Evolutionary conservation across 2,329 filamentous ascomycete genomes (phyloP), one percentile per base, ranked within the genome.

Genomic region (Cryoendolithus antarcticus): DNA sequence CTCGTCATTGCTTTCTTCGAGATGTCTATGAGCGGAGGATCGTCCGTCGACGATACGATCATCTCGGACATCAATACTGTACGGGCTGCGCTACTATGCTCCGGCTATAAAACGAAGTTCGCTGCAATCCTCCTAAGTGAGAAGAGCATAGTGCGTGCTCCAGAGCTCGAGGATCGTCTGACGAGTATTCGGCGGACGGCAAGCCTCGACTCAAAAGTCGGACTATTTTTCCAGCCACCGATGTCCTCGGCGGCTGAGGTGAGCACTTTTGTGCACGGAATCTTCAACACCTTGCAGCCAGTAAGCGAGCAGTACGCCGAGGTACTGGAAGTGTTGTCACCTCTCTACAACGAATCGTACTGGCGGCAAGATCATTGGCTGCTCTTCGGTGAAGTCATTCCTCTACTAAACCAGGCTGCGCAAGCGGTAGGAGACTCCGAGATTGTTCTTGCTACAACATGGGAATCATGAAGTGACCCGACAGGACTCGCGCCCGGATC

Each of bases 21-120:
- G 29, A 74, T 95, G 41, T 76, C 74, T 3, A 32, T 32, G 9
- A 31, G 9, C 10, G 74, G 78, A 13, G 82, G 93, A 52, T 67
- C 76, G 1, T 80, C 75, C n/a, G 73, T 80, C 1, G 81, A 75
- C n/a, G 74, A 80, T 8, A 79, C 84, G 55, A 70, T 95, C 32
- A 93, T 93, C 59, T 76, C 77, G 6, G 86, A 95, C 52, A 86
- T 98, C 53, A 86, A 81, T 58, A 74, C 73, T 24, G 68, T 89
- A 45, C 86, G 82, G 51, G 74, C 70, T 29, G 71, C 78, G 11
- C 69, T 95, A 48, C 68, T 69, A 13, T 68, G 67, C 33, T 84
- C 81, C 4, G 80, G 81, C 4, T 88, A 86, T 62, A 89, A 82
- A 58, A 86, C 78, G 31, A 75, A 79, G 9, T 72, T 91, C 51